phyloP scores from a whole-genome alignment of 306 rosid genomes.

The Acacia melanoxylon region DNA sequence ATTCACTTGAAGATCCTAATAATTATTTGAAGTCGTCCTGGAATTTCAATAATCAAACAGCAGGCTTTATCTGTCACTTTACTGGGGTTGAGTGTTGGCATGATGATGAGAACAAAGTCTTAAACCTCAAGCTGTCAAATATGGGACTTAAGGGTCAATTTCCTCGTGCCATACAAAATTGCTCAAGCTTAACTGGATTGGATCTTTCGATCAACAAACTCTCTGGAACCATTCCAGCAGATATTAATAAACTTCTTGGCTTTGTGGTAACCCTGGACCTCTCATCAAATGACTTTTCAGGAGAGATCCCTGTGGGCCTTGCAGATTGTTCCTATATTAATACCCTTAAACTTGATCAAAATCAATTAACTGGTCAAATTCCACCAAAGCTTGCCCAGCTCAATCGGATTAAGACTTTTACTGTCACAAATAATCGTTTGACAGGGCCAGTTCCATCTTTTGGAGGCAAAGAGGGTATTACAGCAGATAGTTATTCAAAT shows the following conservation, averaged over 20 bases:
- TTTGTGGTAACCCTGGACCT: constrained; percentile 63
- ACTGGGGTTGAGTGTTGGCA: constrained; percentile 90
- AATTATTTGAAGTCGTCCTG: constrained; percentile 52
- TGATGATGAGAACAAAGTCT: constrained; percentile 72
- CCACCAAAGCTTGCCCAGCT: constrained; percentile 56
- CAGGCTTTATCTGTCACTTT: constrained; percentile 78
- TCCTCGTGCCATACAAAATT: constrained; percentile 58
- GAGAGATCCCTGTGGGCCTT: constrained; percentile 53
- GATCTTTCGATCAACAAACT: constrained; percentile 75
- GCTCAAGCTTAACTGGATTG: constrained; percentile 78
- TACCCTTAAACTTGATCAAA: constrained; percentile 67
- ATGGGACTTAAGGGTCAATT: constrained; percentile 85
- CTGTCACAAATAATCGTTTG: constrained; percentile 60
- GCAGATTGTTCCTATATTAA: constrained; percentile 61
- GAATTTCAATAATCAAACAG: constrained; percentile 62
- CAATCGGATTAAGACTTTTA: constrained; percentile 48
- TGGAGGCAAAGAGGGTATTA: rapidly evolving
- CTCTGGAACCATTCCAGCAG: constrained; percentile 48
- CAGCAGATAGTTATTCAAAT: constrained; percentile 43
- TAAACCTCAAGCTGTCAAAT: constrained; percentile 63
- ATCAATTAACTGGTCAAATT: constrained; percentile 65
- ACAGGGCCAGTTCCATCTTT: constrained; percentile 63
- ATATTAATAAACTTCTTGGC: constrained; percentile 18
- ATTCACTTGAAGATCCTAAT: constrained; percentile 52
- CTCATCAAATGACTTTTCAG: constrained; percentile 65